These are phyloP conservation scores for Iberis pinnata DNA, from an alignment of 345 rosid species.

Conservation along the genomic window DNA sequence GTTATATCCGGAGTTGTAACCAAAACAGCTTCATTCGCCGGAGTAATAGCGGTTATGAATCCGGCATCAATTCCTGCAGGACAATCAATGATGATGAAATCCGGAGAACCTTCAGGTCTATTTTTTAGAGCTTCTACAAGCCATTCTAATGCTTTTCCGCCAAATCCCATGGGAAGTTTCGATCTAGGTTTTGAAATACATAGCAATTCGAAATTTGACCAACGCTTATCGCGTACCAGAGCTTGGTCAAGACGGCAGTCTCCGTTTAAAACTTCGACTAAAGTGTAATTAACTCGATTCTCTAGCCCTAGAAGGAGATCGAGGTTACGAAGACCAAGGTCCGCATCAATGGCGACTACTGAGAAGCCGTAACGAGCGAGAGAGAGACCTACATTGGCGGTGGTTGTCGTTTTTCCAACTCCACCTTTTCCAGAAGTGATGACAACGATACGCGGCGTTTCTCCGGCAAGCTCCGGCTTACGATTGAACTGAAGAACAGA, in stretches of 20 bases:
- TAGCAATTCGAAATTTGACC: constrained; percentile 88
- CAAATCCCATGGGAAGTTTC: constrained; percentile 86
- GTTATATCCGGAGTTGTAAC: constrained; percentile 94
- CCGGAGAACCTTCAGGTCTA: constrained; percentile 67
- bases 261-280: constrained; percentile 81
- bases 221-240: constrained; percentile 82
- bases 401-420: constrained; percentile 91
- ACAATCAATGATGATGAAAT: constrained; percentile 79
- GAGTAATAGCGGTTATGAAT: constrained; percentile 94
- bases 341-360: constrained; percentile 87
- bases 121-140: constrained; percentile 72
- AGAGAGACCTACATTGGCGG: constrained; percentile 98
- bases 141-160: constrained; percentile 87
- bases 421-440: constrained; percentile 99
- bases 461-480: constrained; percentile 85
- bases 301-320: constrained; percentile 92
- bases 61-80: constrained; percentile 99
- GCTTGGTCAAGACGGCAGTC: constrained; percentile 97
- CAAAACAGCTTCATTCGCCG: constrained; percentile 81
- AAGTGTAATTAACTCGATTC: constrained; percentile 89
- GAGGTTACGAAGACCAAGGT: constrained; percentile 89
- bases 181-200: constrained; percentile 95
- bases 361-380: constrained; percentile 89
- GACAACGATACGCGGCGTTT: constrained; percentile 90
- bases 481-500: constrained; percentile 89